Evolutionary conservation across 2,329 filamentous ascomycete genomes (phyloP), one percentile per base, ranked within the genome.

Genomic region (Aspergillus quadrilineatus): DNA sequence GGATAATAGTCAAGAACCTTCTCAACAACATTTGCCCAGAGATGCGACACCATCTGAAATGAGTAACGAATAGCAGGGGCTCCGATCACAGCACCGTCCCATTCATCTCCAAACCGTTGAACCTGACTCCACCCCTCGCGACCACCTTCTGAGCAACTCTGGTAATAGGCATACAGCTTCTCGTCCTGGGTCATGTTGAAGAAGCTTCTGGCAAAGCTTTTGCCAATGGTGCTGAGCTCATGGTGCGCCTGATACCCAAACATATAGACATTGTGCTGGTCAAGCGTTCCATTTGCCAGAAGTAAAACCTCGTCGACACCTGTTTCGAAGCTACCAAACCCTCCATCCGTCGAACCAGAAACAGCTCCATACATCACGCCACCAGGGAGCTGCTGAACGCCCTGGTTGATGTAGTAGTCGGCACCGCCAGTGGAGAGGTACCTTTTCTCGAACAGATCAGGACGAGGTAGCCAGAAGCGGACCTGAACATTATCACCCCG

Each of bases 131-230:
- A 76, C 15, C 78, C 80, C 67, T 82, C 76, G 44, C 80, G 75
- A 1, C 79, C 81, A 28, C 81, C 81, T 47, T 83, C 80, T 9
- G 80, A 82, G 67, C 81, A 84, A 4, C 80, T 80, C 60, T 81
- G 75, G 61, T 79, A 84, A 67, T 83, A 83, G 3, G 79, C 67
- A 52, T 72, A 71, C 39, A 72, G 8, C 56, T 69, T 72, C 30
- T 60, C 47, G 2, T 61, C 55, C 41, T 65, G 44, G 46, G 37
- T n/a, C 10, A 14, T 17, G n/a, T 65, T 68, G 64, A 77, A 80
- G 62, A 80, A 73, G 10, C 68, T 69, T 43, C 68, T 69, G 4
- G 77, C 73, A 26, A 80, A 68, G 44, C 71, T 66, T 63, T 80
- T 80, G 14, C 78, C 79, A 5, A 80, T 65, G 5, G 67, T 62